Conservation (phyloP, 805 yeast species). For the Nakazawaea peltata region DNA sequence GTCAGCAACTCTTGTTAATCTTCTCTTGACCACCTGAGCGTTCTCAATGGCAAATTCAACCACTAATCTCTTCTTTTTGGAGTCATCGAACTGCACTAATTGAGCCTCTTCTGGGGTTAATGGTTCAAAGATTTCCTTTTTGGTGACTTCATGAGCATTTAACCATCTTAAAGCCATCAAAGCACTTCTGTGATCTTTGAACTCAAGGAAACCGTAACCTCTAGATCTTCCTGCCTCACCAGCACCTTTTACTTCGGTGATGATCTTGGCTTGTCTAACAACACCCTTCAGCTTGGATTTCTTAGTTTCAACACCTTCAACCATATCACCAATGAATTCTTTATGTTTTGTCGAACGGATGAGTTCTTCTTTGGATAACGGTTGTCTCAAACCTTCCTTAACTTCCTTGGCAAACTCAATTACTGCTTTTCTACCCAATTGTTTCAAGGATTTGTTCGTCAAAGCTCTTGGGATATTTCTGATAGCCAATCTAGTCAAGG, state of each 20-base stretch:
- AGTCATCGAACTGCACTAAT: slow-evolving; percentile 42
- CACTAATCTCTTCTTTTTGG: slow-evolving; percentile 65
- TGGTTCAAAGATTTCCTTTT: slow-evolving; percentile 65
- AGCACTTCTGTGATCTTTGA: slow-evolving; percentile 85
- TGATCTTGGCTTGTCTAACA: slow-evolving; percentile 87
- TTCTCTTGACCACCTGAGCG: slow-evolving; percentile 86
- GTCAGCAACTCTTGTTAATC: slow-evolving; percentile 57
- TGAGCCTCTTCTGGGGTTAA: slow-evolving; percentile 60
- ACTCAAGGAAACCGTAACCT: slow-evolving; percentile 95
- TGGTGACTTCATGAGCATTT: slow-evolving; percentile 81
- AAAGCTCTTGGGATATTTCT: slow-evolving; percentile 90
- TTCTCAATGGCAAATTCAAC: slow-evolving; percentile 96
- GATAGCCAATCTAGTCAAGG: slow-evolving; percentile 91
- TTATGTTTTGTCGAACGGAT: slow-evolving; percentile 70
- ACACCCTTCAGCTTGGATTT: slow-evolving; percentile 78
- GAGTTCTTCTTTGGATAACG: slow-evolving; percentile 83
- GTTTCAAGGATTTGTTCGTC: slow-evolving; percentile 83
- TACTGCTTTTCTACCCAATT: slow-evolving; percentile 88
- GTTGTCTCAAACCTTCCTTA: slow-evolving; percentile 63
- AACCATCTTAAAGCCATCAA: slow-evolving; percentile 96
- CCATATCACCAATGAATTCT: slow-evolving; percentile 25
- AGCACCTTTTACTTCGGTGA: slow-evolving; percentile 85
- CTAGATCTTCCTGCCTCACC: slow-evolving; percentile 86
- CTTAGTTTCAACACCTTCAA: slow-evolving; percentile 38
- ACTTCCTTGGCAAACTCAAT: slow-evolving; percentile 93